phyloP scores from a whole-genome alignment of 768 basidiomycete genomes.

The Amanita thiersii region DNA sequence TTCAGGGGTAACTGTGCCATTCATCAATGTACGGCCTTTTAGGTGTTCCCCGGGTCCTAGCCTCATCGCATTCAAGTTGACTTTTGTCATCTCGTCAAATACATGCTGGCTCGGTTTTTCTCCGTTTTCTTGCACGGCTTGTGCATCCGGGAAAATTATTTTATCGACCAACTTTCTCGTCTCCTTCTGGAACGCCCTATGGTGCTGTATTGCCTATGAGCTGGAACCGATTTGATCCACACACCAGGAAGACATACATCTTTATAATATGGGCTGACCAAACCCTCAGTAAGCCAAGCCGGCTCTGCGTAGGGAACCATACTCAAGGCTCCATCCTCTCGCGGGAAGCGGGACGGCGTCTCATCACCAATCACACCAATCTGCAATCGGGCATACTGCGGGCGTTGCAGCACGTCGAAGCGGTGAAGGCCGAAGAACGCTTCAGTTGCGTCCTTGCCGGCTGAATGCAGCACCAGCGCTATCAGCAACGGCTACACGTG shows the following conservation, averaged over 20 bases:
- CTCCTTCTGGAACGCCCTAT: constrained; percentile 52
- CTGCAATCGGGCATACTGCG: constrained; percentile 69
- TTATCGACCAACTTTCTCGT: constrained; percentile 72
- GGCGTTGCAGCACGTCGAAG: constrained; percentile 72
- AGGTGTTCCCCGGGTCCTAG: constrained; percentile 83
- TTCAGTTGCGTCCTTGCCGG: constrained; percentile 85
- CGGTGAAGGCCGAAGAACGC: constrained; percentile 88
- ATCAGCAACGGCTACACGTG: too few relatives aligned
- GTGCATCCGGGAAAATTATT: constrained; percentile 48
- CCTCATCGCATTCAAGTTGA: constrained; percentile 55
- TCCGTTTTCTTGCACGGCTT: constrained; percentile 70
- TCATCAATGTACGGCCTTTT: constrained; percentile 66
- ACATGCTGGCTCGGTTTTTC: constrained; percentile 68
- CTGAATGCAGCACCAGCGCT: constrained; percentile 37
- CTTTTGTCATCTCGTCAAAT: constrained; percentile 57
- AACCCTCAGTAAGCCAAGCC: constrained; percentile 64
- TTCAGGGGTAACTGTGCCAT: constrained; percentile 69
- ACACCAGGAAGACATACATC: too few relatives aligned
- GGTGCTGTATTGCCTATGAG: constrained; percentile 33
- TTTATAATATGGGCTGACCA: constrained; percentile 71
- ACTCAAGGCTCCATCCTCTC: constrained; percentile 57
- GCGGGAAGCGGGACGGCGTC: constrained; percentile 47
- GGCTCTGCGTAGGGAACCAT: constrained; percentile 89
- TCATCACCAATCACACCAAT: constrained; percentile 71
- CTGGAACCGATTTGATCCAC: constrained; percentile 21